These are phyloP conservation scores for Cylindrotheca fusiformis DNA, from an alignment of 108 stramenopile genomes.

Conservation along the genomic window DNA sequence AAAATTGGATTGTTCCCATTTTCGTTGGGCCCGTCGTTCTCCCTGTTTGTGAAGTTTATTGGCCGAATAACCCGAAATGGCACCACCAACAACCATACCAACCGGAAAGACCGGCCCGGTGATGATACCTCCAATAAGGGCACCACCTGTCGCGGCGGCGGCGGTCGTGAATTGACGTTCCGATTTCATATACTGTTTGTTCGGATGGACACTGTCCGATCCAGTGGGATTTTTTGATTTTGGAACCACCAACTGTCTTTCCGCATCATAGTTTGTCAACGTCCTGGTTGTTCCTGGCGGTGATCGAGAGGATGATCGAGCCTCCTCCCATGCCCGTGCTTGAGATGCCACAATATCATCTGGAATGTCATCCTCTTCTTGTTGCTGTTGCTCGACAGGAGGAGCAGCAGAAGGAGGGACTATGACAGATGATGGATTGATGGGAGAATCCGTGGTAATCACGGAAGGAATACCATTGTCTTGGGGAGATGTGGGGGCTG, in stretches of 20 bases:
- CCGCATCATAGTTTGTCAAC: too few species aligned
- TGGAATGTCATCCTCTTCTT: slow-evolving; percentile 3
- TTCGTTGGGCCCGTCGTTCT: slow-evolving; percentile 30
- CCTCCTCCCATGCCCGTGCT: slow-evolving; percentile 12
- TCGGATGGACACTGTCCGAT: slow-evolving; percentile 22
- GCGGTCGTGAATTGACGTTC: slow-evolving; percentile 15
- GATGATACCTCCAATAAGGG: slow-evolving; percentile 20
- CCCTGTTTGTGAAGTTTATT: slow-evolving; percentile 20
- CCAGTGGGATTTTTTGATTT: slow-evolving; percentile 19
- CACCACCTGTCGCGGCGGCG: slow-evolving; percentile 17
- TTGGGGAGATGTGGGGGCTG: not conserved
- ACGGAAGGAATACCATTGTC: not conserved
- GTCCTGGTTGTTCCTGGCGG: not conserved
- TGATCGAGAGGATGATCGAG: not conserved
- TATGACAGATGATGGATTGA: not conserved
- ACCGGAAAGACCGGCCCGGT: slow-evolving; percentile 24
- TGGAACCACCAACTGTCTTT: slow-evolving; percentile 12
- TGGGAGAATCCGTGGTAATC: not conserved
- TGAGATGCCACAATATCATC: slow-evolving; percentile 13
- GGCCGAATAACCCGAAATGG: slow-evolving; percentile 16
- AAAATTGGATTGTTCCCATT: slow-evolving; percentile 26
- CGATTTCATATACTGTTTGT: slow-evolving; percentile 16
- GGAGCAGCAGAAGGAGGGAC: not conserved
- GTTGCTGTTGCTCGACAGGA: not conserved
- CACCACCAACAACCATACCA: slow-evolving; percentile 23